Evolutionary conservation across 129 eudicot genomes (phyloP), one percentile per base, ranked within the genome.

Genomic region (Smallanthus sonchifolius): DNA sequence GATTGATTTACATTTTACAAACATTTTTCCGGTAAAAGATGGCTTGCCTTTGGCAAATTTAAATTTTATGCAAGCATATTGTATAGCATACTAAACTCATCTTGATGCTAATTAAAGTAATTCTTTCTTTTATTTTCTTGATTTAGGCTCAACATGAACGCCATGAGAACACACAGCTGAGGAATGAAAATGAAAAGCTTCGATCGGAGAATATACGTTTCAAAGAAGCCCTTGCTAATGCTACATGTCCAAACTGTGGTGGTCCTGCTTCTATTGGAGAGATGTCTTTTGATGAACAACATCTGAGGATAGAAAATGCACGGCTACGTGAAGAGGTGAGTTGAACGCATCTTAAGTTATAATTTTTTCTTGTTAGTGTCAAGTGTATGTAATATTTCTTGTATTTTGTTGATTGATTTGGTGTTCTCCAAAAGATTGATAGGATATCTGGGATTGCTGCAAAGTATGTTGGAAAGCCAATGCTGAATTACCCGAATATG

Each of bases 231-330:
- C 88, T 95, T 13, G 83, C 84, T 55, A 95, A 86, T 34, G 96
- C 97, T 11, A 83, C 88, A 35, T 95, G 99, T 72, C 99, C 99
- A 13, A 91, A 85, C 79, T 95, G 99, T 44, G 99, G 99, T 4
- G 97, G 99, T 44, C 99, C 99, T 1, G 97, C 99, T 57, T 85
- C 96, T 52, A 77, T 95, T 10, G 99, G 99, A 28, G 99, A 95
- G 73, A 95, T 91, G 97, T 95, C 99, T 2, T 91, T 91, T 40
- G 99, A 95, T 63, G 99, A 95, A 75, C 99, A 95, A 34, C 97
- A 95, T 61, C 73, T 95, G 70, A 85, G 99, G 82, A 83, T 95
- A 19, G 99, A 95, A 65, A 95, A 95, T 67, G 90, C 96, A 56
- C 90, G 96, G 11, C 69, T 95, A 30, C 90, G 94, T 68, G 99